Conservation (phyloP, 306 rosid genomes). For the Luffa aegyptiaca region DNA sequence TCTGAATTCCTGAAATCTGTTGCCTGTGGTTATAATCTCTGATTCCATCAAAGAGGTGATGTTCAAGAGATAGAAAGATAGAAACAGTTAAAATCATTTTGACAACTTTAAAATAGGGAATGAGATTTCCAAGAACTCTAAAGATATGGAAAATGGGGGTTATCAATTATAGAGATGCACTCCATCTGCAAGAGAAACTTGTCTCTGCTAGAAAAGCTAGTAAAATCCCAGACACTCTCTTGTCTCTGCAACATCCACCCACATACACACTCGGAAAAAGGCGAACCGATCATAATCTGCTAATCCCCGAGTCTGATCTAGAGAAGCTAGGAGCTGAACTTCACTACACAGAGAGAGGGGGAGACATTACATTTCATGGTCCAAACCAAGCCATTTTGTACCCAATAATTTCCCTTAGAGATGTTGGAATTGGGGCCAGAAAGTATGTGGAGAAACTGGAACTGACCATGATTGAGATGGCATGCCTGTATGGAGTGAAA, state of each 20-base stretch:
- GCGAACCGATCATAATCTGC: constrained; percentile 61
- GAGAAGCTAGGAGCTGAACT: constrained; percentile 65
- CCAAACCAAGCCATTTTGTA: constrained; percentile 76
- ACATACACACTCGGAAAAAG: constrained; percentile 84
- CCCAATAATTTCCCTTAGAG: constrained; percentile 68
- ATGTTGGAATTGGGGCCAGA: constrained; percentile 64
- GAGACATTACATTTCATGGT: constrained; percentile 90
- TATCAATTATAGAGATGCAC: constrained; percentile 1
- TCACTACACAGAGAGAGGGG: constrained; percentile 70
- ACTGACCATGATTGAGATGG: constrained; percentile 61
- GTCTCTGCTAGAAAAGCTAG: constrained; percentile 51
- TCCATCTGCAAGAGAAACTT: constrained; percentile 56
- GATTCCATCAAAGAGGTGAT: background rate
- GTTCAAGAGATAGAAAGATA: background rate
- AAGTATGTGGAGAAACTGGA: constrained; percentile 76
- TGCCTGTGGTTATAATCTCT: background rate
- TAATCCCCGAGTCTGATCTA: constrained; percentile 54
- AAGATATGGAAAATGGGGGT: constrained; percentile 83
- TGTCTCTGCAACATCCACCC: constrained; percentile 76
- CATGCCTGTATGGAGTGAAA: constrained; percentile 54
- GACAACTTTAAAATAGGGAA: constrained; percentile 25
- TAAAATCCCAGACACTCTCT: constrained; percentile 45
- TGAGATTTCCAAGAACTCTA: constrained; percentile 52
- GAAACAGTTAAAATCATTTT: background rate
- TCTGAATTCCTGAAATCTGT: background rate